Evolutionary conservation across 1,139 yeast genomes (phyloP).

Genomic region (Candida freyschussii): DNA sequence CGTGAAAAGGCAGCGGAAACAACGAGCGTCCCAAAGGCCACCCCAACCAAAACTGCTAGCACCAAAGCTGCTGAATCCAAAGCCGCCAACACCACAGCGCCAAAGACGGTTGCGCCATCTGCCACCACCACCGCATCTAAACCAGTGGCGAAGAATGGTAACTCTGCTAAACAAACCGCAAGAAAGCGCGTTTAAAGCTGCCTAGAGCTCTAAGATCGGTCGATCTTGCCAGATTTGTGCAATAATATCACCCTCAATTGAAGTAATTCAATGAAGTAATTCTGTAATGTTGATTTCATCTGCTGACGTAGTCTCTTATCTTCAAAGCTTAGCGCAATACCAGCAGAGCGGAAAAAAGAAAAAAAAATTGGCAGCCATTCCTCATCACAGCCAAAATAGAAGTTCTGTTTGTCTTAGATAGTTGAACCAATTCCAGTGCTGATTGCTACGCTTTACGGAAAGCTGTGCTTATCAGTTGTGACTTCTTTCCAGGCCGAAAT

Average conservation of each 20-base stretch:
- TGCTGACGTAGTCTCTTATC: too few relatives aligned
- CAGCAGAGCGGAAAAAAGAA: too few relatives aligned
- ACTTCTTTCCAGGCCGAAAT: too few relatives aligned
- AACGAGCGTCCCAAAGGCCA: constrained; percentile 4
- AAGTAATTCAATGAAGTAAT: neutral
- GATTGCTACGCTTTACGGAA: too few relatives aligned
- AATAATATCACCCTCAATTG: neutral
- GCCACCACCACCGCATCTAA: constrained; percentile 6
- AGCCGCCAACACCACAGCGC: neutral
- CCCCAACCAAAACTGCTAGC: constrained; percentile 4
- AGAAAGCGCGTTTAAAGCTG: constrained; percentile 4
- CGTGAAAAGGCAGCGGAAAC: constrained; percentile 26
- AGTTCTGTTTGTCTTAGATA: too few relatives aligned
- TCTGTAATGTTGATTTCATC: too few relatives aligned
- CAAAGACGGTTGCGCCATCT: constrained; percentile 2
- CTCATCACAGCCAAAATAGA: too few relatives aligned
- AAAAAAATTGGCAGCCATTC: too few relatives aligned
- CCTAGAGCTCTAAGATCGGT: neutral
- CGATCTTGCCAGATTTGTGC: neutral
- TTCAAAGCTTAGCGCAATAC: too few relatives aligned
- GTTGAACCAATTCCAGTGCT: too few relatives aligned
- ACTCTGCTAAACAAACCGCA: constrained; percentile 9
- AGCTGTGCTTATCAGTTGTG: too few relatives aligned
- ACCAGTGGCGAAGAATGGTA: too few relatives aligned
- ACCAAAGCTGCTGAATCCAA: constrained; percentile 1